A percentile compares a stretch with the other conserved stretches of the same genome.
These are phyloP conservation scores for Fusarium citri DNA, from an alignment of 2,329 filamentous ascomycete species.

Conservation along the genomic window DNA sequence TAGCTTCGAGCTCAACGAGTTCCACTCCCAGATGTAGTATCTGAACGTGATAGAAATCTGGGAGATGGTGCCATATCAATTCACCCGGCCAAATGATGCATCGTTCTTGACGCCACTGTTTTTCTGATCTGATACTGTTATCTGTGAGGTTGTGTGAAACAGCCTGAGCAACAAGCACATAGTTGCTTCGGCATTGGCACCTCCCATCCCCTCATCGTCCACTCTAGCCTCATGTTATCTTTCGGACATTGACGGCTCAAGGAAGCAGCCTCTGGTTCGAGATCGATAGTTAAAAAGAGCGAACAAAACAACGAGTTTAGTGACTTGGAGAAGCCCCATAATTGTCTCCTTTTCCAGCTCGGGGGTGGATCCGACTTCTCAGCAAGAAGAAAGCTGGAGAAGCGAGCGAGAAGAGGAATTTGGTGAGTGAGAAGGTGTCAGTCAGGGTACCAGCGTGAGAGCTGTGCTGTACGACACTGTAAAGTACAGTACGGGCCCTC, in stretches of 20 bases:
- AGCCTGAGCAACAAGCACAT: conserved; percentile 15
- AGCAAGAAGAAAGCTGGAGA: conserved; percentile 25
- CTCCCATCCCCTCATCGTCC: neutral
- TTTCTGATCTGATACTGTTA: conserved; percentile 22
- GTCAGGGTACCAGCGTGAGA: neutral
- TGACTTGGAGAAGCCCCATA: conserved; percentile 13
- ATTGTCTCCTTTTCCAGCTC: conserved; percentile 21
- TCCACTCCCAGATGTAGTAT: conserved; percentile 25
- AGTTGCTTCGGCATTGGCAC: conserved; percentile 17
- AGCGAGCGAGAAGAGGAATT: conserved; percentile 4
- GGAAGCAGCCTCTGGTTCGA: conserved; percentile 18
- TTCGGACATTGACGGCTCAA: conserved; percentile 25
- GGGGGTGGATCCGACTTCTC: conserved; percentile 21
- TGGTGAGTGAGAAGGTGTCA: neutral
- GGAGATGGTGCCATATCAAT: conserved; percentile 29
- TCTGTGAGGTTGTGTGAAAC: conserved; percentile 13
- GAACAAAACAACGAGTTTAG: conserved; percentile 5
- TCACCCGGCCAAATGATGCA: conserved; percentile 18
- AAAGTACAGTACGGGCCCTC: neutral
- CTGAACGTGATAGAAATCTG: conserved; percentile 7
- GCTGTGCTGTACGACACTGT: conserved; percentile 18
- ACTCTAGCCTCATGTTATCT: conserved; percentile 1
- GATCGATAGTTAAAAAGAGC: neutral
- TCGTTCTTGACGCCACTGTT: conserved; percentile 28
- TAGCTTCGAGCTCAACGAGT: conserved; percentile 41